phyloP scores from a whole-genome alignment of 1,284 basidiomycete genomes.

The Ceratobasidium theobromae region DNA sequence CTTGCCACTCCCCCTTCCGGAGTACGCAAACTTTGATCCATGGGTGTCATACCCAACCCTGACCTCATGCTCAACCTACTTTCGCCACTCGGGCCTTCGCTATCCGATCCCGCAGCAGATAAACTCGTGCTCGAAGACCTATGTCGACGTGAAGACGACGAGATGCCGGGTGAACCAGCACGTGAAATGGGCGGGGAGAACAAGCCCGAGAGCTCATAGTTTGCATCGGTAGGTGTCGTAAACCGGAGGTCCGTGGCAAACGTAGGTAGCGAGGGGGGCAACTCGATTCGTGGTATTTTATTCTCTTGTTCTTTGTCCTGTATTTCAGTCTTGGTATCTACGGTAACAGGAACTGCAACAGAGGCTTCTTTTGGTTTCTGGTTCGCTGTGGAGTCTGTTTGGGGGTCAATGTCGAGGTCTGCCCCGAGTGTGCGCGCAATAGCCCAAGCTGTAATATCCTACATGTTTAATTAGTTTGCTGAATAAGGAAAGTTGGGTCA shows the following conservation, averaged over 20 bases:
- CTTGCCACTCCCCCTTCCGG: constrained; percentile 9
- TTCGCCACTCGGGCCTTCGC: constrained; percentile 20
- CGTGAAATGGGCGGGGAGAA: constrained; percentile 29
- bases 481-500: too few relatives aligned
- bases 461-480: too few relatives aligned
- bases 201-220: constrained; percentile 28
- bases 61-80: not conserved
- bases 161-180: constrained; percentile 19
- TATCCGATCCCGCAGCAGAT: constrained; percentile 29
- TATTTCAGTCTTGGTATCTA: not conserved
- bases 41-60: constrained; percentile 28
- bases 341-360: not conserved
- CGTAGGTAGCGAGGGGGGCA: constrained; percentile 13
- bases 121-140: constrained; percentile 25
- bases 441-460: constrained; percentile 79
- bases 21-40: constrained; percentile 21
- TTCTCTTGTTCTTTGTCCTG: constrained; percentile 55
- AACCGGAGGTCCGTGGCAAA: constrained; percentile 21
- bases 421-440: constrained; percentile 76
- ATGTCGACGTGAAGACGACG: constrained; percentile 25
- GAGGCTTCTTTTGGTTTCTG: constrained; percentile 23
- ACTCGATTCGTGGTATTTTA: constrained; percentile 53
- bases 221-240: constrained; percentile 22
- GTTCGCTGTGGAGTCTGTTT: not conserved
- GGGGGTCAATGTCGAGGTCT: constrained; percentile 36